Conservation (phyloP, 441 rosid species). For the Omphalea diandra region DNA sequence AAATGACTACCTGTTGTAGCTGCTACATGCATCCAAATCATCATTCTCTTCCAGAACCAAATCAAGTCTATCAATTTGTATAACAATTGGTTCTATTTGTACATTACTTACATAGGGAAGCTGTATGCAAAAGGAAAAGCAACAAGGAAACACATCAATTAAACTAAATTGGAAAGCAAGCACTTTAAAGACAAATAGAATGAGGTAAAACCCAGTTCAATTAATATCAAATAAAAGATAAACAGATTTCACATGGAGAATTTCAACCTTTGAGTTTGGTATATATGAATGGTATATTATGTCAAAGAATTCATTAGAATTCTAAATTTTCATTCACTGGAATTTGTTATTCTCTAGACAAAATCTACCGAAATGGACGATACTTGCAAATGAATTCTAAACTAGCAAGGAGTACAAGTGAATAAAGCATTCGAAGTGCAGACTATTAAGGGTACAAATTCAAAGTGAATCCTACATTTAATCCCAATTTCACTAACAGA, state of each 20-base stretch:
- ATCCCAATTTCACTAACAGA: too few species aligned
- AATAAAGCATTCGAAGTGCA: too few species aligned
- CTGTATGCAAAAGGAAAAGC: slow-evolving; percentile 31
- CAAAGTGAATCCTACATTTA: too few species aligned
- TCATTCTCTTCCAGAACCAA: slow-evolving; percentile 94
- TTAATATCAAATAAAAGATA: neutral
- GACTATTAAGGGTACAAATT: too few species aligned
- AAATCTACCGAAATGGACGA: too few species aligned
- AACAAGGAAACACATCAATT: neutral
- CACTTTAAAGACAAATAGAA: neutral
- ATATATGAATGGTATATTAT: too few species aligned
- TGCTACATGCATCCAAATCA: slow-evolving; percentile 53
- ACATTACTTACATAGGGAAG: slow-evolving; percentile 90
- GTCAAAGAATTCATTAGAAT: too few species aligned
- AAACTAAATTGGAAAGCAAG: slow-evolving; percentile 1
- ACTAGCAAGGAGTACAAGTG: too few species aligned
- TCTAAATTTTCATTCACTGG: too few species aligned
- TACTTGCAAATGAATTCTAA: too few species aligned
- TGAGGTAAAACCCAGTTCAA: neutral
- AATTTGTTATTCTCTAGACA: too few species aligned
- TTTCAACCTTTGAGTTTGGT: too few species aligned
- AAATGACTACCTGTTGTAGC: slow-evolving; percentile 53
- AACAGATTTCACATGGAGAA: neutral
- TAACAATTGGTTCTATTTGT: slow-evolving; percentile 83
- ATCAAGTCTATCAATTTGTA: slow-evolving; percentile 93